Conservation (phyloP, 2,329 filamentous ascomycete genomes). For the Corniculantispora saksenae region DNA sequence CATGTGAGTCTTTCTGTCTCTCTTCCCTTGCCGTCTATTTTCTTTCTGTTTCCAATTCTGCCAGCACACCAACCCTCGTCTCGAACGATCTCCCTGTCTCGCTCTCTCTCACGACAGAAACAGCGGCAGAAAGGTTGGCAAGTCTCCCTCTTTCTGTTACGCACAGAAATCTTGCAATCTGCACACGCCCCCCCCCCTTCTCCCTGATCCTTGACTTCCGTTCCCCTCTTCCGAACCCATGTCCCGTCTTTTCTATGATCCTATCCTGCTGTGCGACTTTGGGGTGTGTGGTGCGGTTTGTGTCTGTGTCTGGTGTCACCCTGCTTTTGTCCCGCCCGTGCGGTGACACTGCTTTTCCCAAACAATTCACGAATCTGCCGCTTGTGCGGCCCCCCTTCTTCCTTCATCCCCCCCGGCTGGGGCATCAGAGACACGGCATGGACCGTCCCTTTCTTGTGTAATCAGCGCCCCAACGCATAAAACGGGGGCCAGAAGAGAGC, state of each 20-base stretch:
- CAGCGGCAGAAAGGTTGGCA: neutral
- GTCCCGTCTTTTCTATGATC: neutral
- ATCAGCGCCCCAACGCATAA: neutral
- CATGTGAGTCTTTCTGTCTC: constrained; percentile 58
- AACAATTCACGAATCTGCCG: neutral
- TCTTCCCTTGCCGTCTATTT: neutral
- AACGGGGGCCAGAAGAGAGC: neutral
- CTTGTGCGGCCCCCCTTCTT: neutral
- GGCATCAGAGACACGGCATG: constrained; percentile 18
- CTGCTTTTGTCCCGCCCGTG: neutral
- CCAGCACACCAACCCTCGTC: too few species aligned
- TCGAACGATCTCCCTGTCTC: neutral
- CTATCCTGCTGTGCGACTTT: constrained; percentile 1
- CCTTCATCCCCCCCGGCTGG: neutral
- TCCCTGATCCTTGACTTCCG: neutral
- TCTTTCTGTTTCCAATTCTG: neutral
- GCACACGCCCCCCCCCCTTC: neutral
- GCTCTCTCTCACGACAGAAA: neutral
- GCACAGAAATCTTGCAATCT: neutral
- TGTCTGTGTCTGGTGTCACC: neutral
- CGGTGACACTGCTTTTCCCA: neutral
- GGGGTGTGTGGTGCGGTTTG: neutral
- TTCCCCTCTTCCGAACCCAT: neutral
- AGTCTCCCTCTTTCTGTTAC: neutral
- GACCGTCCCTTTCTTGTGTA: constrained; percentile 8